A percentile compares a stretch with the other conserved stretches of the same genome.
Conservation (phyloP, 1,284 basidiomycete species). For the Puccinia novopanici region DNA sequence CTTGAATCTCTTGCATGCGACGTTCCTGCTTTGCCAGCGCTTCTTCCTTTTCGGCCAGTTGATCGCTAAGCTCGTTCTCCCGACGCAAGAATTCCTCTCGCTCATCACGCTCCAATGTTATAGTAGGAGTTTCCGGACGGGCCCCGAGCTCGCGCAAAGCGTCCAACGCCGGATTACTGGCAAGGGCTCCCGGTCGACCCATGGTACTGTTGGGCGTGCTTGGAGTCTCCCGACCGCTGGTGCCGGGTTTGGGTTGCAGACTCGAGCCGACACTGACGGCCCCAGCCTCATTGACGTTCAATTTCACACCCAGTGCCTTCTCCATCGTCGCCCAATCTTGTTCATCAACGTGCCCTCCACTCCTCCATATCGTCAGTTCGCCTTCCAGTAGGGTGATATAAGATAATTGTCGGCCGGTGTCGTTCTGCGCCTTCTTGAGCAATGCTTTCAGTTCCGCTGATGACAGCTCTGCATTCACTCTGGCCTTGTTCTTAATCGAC, state of each 20-base stretch:
- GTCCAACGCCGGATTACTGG: slow-evolving; percentile 71
- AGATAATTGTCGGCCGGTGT: slow-evolving; percentile 78
- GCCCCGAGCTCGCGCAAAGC: slow-evolving; percentile 68
- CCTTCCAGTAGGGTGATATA: slow-evolving; percentile 88
- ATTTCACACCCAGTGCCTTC: slow-evolving; percentile 62
- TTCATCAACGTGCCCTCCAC: slow-evolving; percentile 82
- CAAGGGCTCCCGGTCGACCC: slow-evolving; percentile 63
- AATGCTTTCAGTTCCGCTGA: slow-evolving; percentile 92
- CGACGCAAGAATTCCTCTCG: slow-evolving; percentile 92
- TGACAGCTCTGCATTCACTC: slow-evolving; percentile 96
- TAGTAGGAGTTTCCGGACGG: slow-evolving; percentile 59
- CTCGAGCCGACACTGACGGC: slow-evolving; percentile 54
- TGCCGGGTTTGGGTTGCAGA: slow-evolving; percentile 64
- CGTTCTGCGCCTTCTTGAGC: slow-evolving; percentile 83
- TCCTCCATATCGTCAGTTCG: slow-evolving; percentile 86
- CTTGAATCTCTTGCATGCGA: slow-evolving; percentile 64
- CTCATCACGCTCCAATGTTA: slow-evolving; percentile 90
- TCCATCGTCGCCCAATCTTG: slow-evolving; percentile 76
- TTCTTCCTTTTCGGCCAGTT: slow-evolving; percentile 86
- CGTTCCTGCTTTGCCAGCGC: slow-evolving; percentile 74
- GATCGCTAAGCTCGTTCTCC: slow-evolving; percentile 95
- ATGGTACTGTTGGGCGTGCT: slow-evolving; percentile 65
- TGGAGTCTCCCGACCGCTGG: slow-evolving; percentile 68
- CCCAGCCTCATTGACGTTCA: slow-evolving; percentile 64
- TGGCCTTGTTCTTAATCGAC: slow-evolving; percentile 98